Evolutionary conservation across 73 alveolate genomes (phyloP).

Genomic region (Symbiodinium pilosum): DNA sequence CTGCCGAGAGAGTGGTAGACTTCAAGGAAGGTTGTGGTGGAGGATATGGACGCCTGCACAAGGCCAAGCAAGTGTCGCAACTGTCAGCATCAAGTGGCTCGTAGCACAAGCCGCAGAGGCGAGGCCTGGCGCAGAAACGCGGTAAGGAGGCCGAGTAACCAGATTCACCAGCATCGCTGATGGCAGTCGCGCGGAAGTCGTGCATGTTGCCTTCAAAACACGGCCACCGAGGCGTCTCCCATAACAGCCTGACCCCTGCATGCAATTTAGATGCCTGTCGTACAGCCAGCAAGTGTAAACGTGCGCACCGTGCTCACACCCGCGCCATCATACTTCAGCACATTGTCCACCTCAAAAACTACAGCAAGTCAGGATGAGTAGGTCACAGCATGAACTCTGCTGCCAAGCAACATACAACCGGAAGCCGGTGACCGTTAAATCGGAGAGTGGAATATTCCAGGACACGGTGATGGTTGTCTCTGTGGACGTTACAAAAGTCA

Average conservation of each 20-base stretch:
- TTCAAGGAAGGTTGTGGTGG: slow-evolving; percentile 69
- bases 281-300: slow-evolving; percentile 77
- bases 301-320: slow-evolving; percentile 88
- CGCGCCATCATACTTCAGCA: slow-evolving; percentile 70
- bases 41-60: slow-evolving; percentile 69
- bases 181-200: slow-evolving; percentile 93
- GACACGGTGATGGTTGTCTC: slow-evolving; percentile 86
- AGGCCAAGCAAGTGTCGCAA: neutral
- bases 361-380: neutral
- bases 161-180: slow-evolving; percentile 74
- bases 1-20: slow-evolving; percentile 34
- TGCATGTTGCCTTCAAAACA: slow-evolving; percentile 57
- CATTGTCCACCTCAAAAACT: slow-evolving; percentile 52
- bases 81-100: too few species aligned
- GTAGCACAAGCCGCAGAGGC: too few species aligned
- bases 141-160: slow-evolving; percentile 64
- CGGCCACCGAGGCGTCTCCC: neutral
- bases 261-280: slow-evolving; percentile 21
- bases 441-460: slow-evolving; percentile 66
- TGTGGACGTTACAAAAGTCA: slow-evolving; percentile 62
- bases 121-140: slow-evolving; percentile 53
- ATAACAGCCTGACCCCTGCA: too few species aligned
- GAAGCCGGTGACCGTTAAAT: slow-evolving; percentile 76
- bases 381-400: neutral
- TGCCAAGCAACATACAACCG: slow-evolving; percentile 11